These are phyloP conservation scores for Naumovozyma dairenensis DNA, from an alignment of 805 yeast species.

Conservation along the genomic window DNA sequence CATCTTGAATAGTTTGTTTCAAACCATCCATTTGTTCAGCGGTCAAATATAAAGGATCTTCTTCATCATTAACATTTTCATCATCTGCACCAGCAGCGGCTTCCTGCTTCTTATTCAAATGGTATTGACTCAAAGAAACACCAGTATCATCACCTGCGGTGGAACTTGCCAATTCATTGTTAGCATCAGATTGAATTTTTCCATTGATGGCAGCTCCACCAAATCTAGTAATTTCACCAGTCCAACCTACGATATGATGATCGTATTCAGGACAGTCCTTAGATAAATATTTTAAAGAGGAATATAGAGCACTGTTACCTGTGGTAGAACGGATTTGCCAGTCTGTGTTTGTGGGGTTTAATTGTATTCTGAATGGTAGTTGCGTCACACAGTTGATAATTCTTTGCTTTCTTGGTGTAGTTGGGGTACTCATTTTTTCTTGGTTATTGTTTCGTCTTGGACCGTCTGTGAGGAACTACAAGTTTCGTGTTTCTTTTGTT, in stretches of 20 bases:
- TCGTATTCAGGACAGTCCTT: slow-evolving; percentile 71
- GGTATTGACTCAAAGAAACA: slow-evolving; percentile 1
- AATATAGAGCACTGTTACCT: slow-evolving; percentile 78
- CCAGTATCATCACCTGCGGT: not conserved
- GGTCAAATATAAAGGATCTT: slow-evolving; percentile 53
- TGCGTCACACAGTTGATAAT: slow-evolving; percentile 31
- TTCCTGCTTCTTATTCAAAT: slow-evolving; percentile 4
- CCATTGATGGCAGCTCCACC: not conserved
- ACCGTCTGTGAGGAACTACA: no score
- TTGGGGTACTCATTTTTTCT: slow-evolving; percentile 1
- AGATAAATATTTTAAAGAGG: slow-evolving; percentile 54
- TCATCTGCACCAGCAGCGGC: slow-evolving; percentile 4
- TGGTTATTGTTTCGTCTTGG: no score
- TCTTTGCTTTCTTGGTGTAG: slow-evolving; percentile 15
- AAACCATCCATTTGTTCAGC: slow-evolving; percentile 41
- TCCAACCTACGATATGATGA: slow-evolving; percentile 85
- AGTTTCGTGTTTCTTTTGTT: no score
- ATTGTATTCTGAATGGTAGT: slow-evolving; percentile 27
- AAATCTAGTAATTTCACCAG: slow-evolving; percentile 60
- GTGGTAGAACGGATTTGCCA: slow-evolving; percentile 59
- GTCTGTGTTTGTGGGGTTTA: slow-evolving; percentile 22
- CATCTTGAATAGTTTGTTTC: slow-evolving; percentile 30
- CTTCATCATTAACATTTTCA: slow-evolving; percentile 32
- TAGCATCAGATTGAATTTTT: not conserved
- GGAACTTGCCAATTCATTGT: not conserved